Base-by-base conservation (phyloP, 1,139 yeast species). In the Diutina ranongensis region DNA sequence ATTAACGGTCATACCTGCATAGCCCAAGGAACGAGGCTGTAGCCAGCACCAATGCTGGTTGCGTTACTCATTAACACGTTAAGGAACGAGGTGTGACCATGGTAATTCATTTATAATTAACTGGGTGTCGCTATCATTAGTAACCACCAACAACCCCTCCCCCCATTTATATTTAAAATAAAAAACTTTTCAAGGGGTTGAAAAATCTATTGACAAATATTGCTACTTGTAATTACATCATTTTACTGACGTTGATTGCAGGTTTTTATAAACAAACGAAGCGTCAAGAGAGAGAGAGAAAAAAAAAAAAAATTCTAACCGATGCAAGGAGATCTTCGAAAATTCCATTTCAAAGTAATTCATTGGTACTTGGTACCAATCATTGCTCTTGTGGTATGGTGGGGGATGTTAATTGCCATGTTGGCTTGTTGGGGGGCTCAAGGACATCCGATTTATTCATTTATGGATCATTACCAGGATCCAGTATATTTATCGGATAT, bases 401-500 rank as follows among this genome's bases (percentile, higher is more conserved):
- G 80, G 73, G 92, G 83, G 4, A 82, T 83, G 89, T 73, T 84
- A 15, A 76, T 80, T 9, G 83, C 89, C 13, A 65, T 84, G 73
- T 61, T 84, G 50, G 60, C 70, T 2, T 50, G 54, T 68, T 78
- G 97, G 97, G 76, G 83, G 2, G 74, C 70, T 4, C 88, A 85
- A 60, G 97, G 96, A 3, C 73, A 74, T 47, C 95, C 95, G 0
- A 67, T 74, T 10, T 83, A 85, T 57, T 55, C 67, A 46, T 82
- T 79, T 59, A 74, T 81, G 71, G 55, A 50, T 9, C 58, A 62
- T 2, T 50, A 61, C 12, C 78, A 74, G 50, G 61, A 63, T 46
- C 83, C 88, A 40, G 80, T 83, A 5, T 88, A 83, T 62, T 76
- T 89, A 45, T 83, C 95, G 10, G 87, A 87, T 57, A 73, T 87